Evolutionary conservation across 495 filamentous ascomycete species (phyloP).

Genomic region (Aspergillus sclerotiicarbonarius): DNA sequence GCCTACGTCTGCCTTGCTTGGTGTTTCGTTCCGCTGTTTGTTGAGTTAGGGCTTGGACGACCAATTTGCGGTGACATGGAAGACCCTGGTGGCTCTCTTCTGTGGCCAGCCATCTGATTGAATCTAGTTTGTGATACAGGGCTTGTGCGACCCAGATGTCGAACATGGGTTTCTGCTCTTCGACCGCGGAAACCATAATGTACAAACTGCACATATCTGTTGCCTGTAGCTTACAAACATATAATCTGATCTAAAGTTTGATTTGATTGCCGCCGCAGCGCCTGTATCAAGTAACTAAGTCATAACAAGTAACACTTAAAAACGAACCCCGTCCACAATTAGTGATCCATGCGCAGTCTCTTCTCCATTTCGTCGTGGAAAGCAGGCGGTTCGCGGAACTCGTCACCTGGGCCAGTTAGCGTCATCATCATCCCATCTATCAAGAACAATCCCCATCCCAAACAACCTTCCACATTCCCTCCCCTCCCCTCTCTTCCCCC

Average conservation of each 20-base stretch:
- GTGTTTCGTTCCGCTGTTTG: background rate
- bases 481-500: background rate
- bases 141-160: background rate
- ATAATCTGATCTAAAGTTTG: background rate
- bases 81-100: background rate
- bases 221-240: background rate
- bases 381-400: slow-evolving; percentile 57
- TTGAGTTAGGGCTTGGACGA: background rate
- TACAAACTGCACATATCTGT: slow-evolving; percentile 8
- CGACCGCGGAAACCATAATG: background rate
- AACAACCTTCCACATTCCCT: background rate
- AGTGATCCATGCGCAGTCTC: slow-evolving; percentile 73
- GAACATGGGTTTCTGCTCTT: background rate
- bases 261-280: background rate
- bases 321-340: slow-evolving; percentile 17
- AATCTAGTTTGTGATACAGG: background rate
- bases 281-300: slow-evolving; percentile 13
- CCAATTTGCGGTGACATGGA: background rate
- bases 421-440: background rate
- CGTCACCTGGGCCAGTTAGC: slow-evolving; percentile 50
- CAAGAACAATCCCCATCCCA: too few relatives aligned
- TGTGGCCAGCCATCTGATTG: background rate
- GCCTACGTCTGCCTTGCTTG: background rate
- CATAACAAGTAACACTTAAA: slow-evolving; percentile 11
- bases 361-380: slow-evolving; percentile 95